Evolutionary conservation across 163 green algal species (phyloP).

Genomic region (Botryococcus braunii): DNA sequence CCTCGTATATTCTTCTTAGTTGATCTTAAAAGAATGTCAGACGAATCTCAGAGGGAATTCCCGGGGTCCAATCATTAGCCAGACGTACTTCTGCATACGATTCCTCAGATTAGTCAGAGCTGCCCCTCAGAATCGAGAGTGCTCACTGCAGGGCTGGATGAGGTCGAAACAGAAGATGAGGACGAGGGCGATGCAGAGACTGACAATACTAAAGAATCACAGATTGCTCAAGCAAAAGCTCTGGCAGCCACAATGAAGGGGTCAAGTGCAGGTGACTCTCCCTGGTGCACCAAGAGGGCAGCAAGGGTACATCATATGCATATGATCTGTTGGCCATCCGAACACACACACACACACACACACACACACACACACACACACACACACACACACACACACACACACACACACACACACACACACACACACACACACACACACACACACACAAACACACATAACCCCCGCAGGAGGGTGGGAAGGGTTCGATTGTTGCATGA

Average conservation of each 20-base stretch:
- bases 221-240: constrained; percentile 19
- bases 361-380: background rate
- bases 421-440: background rate
- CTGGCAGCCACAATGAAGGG: constrained; percentile 16
- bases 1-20: background rate
- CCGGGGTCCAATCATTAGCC: background rate
- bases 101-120: constrained; percentile 16
- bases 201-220: constrained; percentile 5
- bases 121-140: constrained; percentile 10
- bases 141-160: constrained; percentile 5
- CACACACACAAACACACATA: no score
- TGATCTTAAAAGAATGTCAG: background rate
- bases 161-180: constrained; percentile 6
- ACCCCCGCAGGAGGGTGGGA: no score
- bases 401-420: background rate
- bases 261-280: no score
- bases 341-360: background rate
- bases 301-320: background rate
- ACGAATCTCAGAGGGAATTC: background rate
- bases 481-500: no score
- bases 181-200: constrained; percentile 15
- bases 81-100: background rate
- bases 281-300: no score
- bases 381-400: background rate
- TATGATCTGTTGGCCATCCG: background rate